Evolutionary conservation across 2,329 filamentous ascomycete genomes (phyloP), one percentile per base, ranked within the genome.

Genomic region (Curvularia eragrostidis): DNA sequence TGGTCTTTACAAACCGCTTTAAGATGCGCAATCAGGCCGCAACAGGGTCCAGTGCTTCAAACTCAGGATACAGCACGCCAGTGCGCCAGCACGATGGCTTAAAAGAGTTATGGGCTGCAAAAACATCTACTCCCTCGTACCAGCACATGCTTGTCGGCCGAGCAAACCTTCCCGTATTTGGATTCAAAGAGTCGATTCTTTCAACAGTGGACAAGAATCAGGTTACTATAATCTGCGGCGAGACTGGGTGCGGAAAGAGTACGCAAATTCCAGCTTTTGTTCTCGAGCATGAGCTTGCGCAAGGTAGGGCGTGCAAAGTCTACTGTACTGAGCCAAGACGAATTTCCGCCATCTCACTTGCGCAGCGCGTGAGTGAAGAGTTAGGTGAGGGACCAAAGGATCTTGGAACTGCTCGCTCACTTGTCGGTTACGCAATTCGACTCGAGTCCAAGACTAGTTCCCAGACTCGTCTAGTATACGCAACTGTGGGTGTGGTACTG

Each of bases 241-340:
- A 99, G 78, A 99, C 95, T 2, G 95, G 95, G 66, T 97, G 90
- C 74, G 95, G 95, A 63, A 99, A 99, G 81, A 97, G 93, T 76
- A 99, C 95, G 0, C 95, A 99, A 71, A 90, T 97, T n/a, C 95
- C 95, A 5, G 89, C 93, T 0, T 98, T 96, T 72, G 86, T 99
- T 52, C 82, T 99, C 7, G 95, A 99, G 75, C 87, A 97, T 69
- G 89, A 97, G 71, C 84, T 99, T 48, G 85, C 87, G 3, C 85
- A 89, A 61, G 94, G 93, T 4, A 89, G 87, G 63, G 81, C 87
- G 5, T 98, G 93, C 78, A 97, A 96, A 71, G 88, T 99, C 10
- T 98, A 94, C 74, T 97, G 95, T 73, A 97, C 95, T 0, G 93
- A 99, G 74, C 95, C 95, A 34, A 88, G 95, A 42, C 88, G 95